These are phyloP conservation scores for Rhizopogon salebrosus DNA, from an alignment of 768 basidiomycete species.

Conservation along the genomic window DNA sequence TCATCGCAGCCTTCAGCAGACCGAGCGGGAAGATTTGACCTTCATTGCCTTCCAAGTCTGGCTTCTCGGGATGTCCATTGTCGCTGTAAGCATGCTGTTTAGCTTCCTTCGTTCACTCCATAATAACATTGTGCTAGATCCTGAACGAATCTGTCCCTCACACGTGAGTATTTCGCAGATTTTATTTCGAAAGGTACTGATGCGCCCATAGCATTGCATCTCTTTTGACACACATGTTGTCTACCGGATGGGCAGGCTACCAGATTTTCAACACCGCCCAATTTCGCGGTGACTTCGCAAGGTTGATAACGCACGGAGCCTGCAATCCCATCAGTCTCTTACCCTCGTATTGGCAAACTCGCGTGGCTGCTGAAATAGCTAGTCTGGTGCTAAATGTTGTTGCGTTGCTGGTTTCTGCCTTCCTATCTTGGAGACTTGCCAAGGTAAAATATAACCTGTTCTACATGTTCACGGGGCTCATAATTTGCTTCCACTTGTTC, in stretches of 20 bases:
- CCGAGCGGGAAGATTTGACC: slow-evolving; percentile 71
- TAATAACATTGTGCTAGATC: slow-evolving; percentile 16
- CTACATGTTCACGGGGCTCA: neutral
- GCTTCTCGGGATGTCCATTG: slow-evolving; percentile 73
- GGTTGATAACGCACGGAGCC: slow-evolving; percentile 57
- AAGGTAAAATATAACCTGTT: slow-evolving; percentile 44
- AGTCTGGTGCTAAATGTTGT: slow-evolving; percentile 58
- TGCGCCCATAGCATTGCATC: slow-evolving; percentile 46
- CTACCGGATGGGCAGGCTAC: slow-evolving; percentile 68
- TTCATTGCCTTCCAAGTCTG: slow-evolving; percentile 79
- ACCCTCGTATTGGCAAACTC: slow-evolving; percentile 58
- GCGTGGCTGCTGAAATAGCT: slow-evolving; percentile 57
- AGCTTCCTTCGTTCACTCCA: slow-evolving; percentile 13
- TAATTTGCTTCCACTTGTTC: neutral
- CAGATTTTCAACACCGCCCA: slow-evolving; percentile 56
- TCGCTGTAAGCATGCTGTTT: slow-evolving; percentile 36
- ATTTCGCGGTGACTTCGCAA: slow-evolving; percentile 53
- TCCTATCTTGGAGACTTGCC: slow-evolving; percentile 69
- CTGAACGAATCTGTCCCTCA: slow-evolving; percentile 81
- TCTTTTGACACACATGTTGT: slow-evolving; percentile 66
- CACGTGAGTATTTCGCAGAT: slow-evolving; percentile 28
- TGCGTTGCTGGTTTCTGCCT: slow-evolving; percentile 52
- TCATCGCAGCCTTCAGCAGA: slow-evolving; percentile 52
- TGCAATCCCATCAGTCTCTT: slow-evolving; percentile 54
- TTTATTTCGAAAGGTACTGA: neutral